Evolutionary conservation across 352 stramenopile species (phyloP).

Genomic region (Globisporangium perplexum): DNA sequence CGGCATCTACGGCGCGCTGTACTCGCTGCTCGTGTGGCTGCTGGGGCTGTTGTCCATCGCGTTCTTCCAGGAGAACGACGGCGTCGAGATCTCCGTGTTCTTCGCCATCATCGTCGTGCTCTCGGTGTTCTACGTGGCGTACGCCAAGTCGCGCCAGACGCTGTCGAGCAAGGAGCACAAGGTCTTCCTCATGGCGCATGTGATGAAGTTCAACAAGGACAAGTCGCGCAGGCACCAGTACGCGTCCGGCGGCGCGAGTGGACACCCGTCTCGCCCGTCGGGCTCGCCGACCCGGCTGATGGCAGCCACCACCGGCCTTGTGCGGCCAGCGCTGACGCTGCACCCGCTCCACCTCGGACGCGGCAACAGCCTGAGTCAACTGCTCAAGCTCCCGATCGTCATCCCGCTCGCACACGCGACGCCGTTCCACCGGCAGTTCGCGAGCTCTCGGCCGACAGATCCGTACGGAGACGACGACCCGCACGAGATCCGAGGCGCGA

Average conservation of each 20-base stretch:
- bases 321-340: slow-evolving; percentile 5
- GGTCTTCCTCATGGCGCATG: slow-evolving; percentile 26
- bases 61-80: slow-evolving; percentile 22
- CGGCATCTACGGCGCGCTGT: slow-evolving; percentile 21
- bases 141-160: slow-evolving; percentile 22
- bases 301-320: slow-evolving; percentile 6
- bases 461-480: slow-evolving; percentile 7
- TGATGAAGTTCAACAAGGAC: slow-evolving; percentile 22
- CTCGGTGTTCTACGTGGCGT: slow-evolving; percentile 22
- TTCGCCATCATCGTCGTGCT: slow-evolving; percentile 12
- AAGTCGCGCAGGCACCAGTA: slow-evolving; percentile 13
- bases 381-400: slow-evolving; percentile 7
- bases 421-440: slow-evolving; percentile 13
- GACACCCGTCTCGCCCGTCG: neutral
- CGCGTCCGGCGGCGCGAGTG: neutral
- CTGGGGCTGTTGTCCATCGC: slow-evolving; percentile 20
- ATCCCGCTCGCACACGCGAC: slow-evolving; percentile 3
- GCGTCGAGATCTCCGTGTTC: slow-evolving; percentile 15
- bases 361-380: neutral
- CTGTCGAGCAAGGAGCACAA: slow-evolving; percentile 29
- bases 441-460: slow-evolving; percentile 3
- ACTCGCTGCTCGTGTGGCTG: slow-evolving; percentile 22
- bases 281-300: slow-evolving; percentile 9
- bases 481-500: slow-evolving; percentile 6
- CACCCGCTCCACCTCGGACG: slow-evolving; percentile 2